Evolutionary conservation across 768 basidiomycete genomes (phyloP).

Genomic region (Fistulinella prunicolor): DNA sequence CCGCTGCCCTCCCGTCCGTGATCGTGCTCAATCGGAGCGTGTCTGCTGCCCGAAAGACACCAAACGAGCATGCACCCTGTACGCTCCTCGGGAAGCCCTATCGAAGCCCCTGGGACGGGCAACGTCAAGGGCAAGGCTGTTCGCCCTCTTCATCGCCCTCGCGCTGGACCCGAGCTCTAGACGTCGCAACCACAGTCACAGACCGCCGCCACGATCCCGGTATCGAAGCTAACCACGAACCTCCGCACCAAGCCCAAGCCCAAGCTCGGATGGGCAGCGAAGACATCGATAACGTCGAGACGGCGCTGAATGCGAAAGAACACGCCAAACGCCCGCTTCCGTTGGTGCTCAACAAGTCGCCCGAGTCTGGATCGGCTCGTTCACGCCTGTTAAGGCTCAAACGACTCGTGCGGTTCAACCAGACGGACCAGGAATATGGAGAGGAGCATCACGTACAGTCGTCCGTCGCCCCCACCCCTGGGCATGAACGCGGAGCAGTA

Average conservation of each 20-base stretch:
- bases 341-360: too few relatives aligned
- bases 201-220: neutral
- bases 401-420: neutral
- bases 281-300: too few relatives aligned
- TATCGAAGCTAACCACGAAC: neutral
- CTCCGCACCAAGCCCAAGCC: neutral
- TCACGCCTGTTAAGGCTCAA: neutral
- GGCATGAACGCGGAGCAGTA: too few relatives aligned
- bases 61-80: constrained; percentile 3
- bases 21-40: neutral
- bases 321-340: neutral
- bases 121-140: neutral
- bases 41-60: neutral
- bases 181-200: neutral
- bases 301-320: neutral
- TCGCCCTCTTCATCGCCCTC: neutral
- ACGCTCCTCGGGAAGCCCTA: constrained; percentile 17
- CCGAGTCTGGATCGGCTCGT: neutral
- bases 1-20: constrained; percentile 7
- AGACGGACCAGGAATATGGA: too few relatives aligned
- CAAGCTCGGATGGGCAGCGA: too few relatives aligned
- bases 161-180: neutral
- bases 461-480: too few relatives aligned
- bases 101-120: neutral
- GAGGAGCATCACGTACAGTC: too few relatives aligned